Percentiles rank a stretch among this genome's conserved stretches.
These are phyloP conservation scores for Musa balbisiana DNA, from an alignment of 202 grass and related monocot genomes.

Conservation along the genomic window DNA sequence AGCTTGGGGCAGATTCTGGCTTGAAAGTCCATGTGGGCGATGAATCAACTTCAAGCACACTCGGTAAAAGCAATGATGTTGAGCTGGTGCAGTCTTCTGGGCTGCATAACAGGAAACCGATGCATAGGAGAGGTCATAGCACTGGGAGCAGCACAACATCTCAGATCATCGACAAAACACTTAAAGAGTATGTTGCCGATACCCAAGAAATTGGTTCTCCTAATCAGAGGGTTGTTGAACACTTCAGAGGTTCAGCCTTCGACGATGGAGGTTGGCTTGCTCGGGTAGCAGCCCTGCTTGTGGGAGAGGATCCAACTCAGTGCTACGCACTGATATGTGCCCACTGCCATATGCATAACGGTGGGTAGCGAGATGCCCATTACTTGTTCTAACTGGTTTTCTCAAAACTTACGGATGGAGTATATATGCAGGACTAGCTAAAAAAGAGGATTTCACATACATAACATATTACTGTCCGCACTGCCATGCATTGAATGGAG, in stretches of 20 bases:
- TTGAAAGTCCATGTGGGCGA: conserved; percentile 70
- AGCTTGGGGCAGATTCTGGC: conserved; percentile 71
- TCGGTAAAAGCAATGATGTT: conserved; percentile 38
- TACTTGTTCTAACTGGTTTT: not conserved
- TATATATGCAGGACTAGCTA: conserved; percentile 55
- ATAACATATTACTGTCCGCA: conserved; percentile 92
- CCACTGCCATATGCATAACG: conserved; percentile 94
- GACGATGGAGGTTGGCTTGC: conserved; percentile 74
- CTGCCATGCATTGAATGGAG: conserved; percentile 60
- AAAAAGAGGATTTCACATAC: conserved; percentile 86
- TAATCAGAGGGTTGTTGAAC: conserved; percentile 46
- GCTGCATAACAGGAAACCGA: not conserved
- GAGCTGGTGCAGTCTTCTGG: conserved; percentile 23
- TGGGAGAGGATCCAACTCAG: conserved; percentile 95
- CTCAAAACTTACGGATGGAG: not conserved
- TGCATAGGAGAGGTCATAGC: conserved; percentile 11
- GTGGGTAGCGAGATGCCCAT: conserved; percentile 17
- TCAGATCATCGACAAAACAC: conserved; percentile 34
- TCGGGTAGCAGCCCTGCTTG: conserved; percentile 74
- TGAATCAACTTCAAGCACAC: conserved; percentile 31
- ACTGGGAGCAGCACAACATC: conserved; percentile 15
- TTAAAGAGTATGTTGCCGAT: conserved; percentile 32
- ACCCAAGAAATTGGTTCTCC: conserved; percentile 34
- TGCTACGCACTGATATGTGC: conserved; percentile 86
- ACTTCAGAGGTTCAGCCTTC: conserved; percentile 51